Base-by-base conservation (phyloP, 306 rosid genomes). In the Vigna radiata region DNA sequence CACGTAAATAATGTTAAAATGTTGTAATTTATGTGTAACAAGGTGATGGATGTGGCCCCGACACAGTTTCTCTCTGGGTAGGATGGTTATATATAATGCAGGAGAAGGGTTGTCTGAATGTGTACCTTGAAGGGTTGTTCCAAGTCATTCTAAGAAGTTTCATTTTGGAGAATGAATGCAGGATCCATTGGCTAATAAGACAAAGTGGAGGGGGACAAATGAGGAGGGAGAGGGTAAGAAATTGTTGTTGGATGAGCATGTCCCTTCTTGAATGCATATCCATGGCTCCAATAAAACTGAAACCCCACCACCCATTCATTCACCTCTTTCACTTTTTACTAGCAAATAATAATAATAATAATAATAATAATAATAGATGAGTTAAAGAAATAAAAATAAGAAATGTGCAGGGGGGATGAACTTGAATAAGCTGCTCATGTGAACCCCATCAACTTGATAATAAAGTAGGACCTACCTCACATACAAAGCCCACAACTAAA, bases 371-470 rank as follows among this genome's bases (percentile, higher is more conserved):
- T 86, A 27, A 23, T 23, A 23, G 2, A 23, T 23, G 0, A 0
- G 27, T 23, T 23, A 23, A 2, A 25, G 4, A 29, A 27, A 29
- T 3, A 29, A 29, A 29, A 0, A 29, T 0, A 29, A 29, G 72
- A 78, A 64, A 61, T 36, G 56, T 15, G 78, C 53, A 87, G 96
- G 97, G 98, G 97, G 97, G 97, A 95, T 95, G 97, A 86, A 95
- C 91, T 80, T 84, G 68, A n/a, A n/a, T n/a, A n/a, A n/a, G n/a
- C n/a, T n/a, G 93, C 89, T 89, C 95, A 88, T 92, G 95, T 90
- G 95, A 89, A 85, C 79, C 91, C 88, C 90, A 83, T 90, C 96
- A 89, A 92, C 87, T 90, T 89, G 97, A 60, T 73, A 41, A 39
- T 46, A 17, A 17, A 0, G 72, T 61, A 83, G 97, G 90, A 0